A percentile compares a stretch with the other conserved stretches of the same genome.
These are phyloP conservation scores for Pyrenophora tritici-repentis DNA, from an alignment of 2,329 filamentous ascomycete genomes.

Conservation along the genomic window DNA sequence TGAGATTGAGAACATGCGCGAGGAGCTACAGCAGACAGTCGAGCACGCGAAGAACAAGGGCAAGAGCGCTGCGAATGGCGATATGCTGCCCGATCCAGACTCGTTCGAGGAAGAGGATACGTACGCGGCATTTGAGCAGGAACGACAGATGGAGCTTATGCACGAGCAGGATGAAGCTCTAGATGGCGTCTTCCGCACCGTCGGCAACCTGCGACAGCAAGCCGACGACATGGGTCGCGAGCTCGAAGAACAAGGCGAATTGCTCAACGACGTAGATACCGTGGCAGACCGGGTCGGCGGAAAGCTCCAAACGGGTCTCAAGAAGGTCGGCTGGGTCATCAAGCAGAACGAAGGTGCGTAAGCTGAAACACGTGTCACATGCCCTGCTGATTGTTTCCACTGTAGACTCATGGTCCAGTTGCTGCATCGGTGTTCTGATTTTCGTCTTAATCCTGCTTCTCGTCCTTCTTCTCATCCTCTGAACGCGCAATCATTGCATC, in stretches of 20 bases:
- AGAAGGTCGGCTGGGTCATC: conserved; percentile 83
- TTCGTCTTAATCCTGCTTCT: conserved; percentile 85
- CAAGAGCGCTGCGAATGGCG: conserved; percentile 47
- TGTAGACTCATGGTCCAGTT: conserved; percentile 74
- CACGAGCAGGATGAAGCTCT: conserved; percentile 91
- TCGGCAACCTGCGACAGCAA: conserved; percentile 86
- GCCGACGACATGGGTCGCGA: conserved; percentile 96
- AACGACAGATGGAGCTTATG: conserved; percentile 90
- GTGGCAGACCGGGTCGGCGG: conserved; percentile 87
- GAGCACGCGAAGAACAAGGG: conserved; percentile 48
- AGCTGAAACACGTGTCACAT: not conserved
- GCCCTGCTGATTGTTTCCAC: conserved; percentile 3
- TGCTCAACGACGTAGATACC: conserved; percentile 83
- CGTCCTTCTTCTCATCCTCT: conserved; percentile 72
- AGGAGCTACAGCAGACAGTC: conserved; percentile 71
- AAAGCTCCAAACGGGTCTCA: conserved; percentile 82
- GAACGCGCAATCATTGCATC: conserved; percentile 36
- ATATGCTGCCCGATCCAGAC: conserved; percentile 64
- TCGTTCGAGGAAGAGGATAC: conserved; percentile 63
- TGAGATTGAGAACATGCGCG: conserved; percentile 87
- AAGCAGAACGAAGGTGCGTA: conserved; percentile 81
- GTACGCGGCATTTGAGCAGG: conserved; percentile 85
- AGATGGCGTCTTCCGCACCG: conserved; percentile 89
- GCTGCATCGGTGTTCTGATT: conserved; percentile 88
- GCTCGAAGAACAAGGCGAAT: conserved; percentile 89